phyloP scores from a whole-genome alignment of 2,329 filamentous ascomycete genomes.

The Xylaria sp. region DNA sequence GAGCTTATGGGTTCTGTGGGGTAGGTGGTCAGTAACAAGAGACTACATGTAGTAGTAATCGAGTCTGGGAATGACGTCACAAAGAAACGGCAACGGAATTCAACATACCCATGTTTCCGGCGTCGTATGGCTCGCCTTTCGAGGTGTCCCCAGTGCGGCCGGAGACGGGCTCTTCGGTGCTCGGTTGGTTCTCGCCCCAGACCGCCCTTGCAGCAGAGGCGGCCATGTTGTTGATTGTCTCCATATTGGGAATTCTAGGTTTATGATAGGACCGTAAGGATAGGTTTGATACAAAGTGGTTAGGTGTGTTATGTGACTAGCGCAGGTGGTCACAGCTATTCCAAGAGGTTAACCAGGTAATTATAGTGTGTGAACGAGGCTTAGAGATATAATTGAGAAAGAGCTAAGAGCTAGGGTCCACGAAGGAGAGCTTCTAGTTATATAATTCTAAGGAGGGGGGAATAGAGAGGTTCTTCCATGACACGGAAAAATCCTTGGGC shows the following conservation, averaged over 20 bases:
- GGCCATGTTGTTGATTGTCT: slow-evolving; percentile 70
- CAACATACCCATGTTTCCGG: slow-evolving; percentile 75
- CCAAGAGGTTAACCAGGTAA: neutral
- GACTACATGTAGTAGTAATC: slow-evolving; percentile 17
- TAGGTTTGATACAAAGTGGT: neutral
- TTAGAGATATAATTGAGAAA: neutral
- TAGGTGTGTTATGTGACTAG: neutral
- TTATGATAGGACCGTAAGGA: neutral
- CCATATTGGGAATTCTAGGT: slow-evolving; percentile 59
- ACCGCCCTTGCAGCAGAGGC: slow-evolving; percentile 60
- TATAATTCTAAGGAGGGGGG: slow-evolving; percentile 10
- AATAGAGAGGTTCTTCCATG: neutral
- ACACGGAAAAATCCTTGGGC: slow-evolving; percentile 3
- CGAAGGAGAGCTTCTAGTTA: slow-evolving; percentile 16
- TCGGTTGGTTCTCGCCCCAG: slow-evolving; percentile 56
- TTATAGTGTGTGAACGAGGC: neutral
- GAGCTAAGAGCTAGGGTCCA: neutral
- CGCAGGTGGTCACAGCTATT: neutral
- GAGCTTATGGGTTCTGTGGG: slow-evolving; percentile 19
- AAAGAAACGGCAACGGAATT: neutral
- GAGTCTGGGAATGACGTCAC: slow-evolving; percentile 18
- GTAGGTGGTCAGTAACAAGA: slow-evolving; percentile 4
- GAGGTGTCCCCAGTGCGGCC: slow-evolving; percentile 75
- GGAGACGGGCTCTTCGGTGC: slow-evolving; percentile 73
- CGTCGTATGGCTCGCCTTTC: slow-evolving; percentile 79